Base-by-base conservation (phyloP, 345 rosid genomes). In the Anacardium occidentale region DNA sequence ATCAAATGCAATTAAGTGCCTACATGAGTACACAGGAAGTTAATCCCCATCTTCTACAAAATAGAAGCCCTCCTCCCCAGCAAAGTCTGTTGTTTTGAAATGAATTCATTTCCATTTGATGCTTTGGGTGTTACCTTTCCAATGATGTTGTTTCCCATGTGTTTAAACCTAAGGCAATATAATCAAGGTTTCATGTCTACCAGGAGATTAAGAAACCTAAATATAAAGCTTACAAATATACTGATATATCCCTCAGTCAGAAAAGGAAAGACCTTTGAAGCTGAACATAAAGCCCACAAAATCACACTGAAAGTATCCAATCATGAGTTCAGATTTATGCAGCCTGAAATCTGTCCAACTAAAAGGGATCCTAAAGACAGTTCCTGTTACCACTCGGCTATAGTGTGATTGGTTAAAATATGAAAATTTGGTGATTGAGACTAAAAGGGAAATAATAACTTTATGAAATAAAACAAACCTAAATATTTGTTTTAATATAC, bases 21-120 rank as follows among this genome's bases (percentile, higher is more conserved):
- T 48, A 6, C 29, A 44, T 11, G 54, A 25, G 48, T 48, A 13
- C 29, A 21, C 11, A 54, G 44, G 48, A 58, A 25, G 40, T 34
- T 5, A 34, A 34, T 34, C n/a, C 4, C 34, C 14, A 13, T 32
- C 67, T 60, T 37, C 24, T 26, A 50, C n/a, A 4, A n/a, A 32
- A 34, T 20, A 71, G 34, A 48, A 71, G 60, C 50, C 48, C 62
- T 50, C 56, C 58, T n/a, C 34, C 3, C 37, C 8, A 70, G 29
- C 29, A 5, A 20, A 61, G 42, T n/a, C 21, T 44, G 48, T 12
- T 32, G 7, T 22, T 22, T 20, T 15, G 58, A 13, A 34, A 20
- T 62, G 51, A 51, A 50, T 54, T 53, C 26, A 48, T 48, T 18
- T 17, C 17, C 18, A 13, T 48, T 48, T 48, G 15, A 48, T 48